Conservation (phyloP, 2,329 filamentous ascomycete genomes). For the Sclerotiophoma versabilis region DNA sequence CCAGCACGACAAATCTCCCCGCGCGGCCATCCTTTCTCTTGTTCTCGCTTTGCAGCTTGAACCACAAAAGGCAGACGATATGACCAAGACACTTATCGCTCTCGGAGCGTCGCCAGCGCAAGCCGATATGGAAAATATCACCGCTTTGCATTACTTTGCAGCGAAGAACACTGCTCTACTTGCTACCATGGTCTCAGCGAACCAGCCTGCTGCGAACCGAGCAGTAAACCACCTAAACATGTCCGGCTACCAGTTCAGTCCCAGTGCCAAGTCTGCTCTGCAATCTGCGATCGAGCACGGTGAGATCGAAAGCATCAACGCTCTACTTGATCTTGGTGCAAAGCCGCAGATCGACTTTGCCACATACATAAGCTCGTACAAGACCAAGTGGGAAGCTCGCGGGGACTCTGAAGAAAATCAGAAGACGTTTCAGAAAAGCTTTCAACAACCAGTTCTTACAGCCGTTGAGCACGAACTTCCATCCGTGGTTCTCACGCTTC, state of each 20-base stretch:
- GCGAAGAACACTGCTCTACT: conserved; percentile 22
- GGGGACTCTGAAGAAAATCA: conserved; percentile 58
- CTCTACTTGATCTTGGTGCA: conserved; percentile 69
- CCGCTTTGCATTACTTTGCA: conserved; percentile 64
- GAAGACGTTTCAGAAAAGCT: conserved; percentile 54
- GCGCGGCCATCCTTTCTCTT: conserved; percentile 71
- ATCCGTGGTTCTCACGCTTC: conserved; percentile 63
- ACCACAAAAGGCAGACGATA: conserved; percentile 67
- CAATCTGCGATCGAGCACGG: conserved; percentile 57
- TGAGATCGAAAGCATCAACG: conserved; percentile 14
- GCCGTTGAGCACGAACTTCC: conserved; percentile 63
- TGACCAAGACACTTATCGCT: conserved; percentile 69
- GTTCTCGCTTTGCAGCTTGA: conserved; percentile 72
- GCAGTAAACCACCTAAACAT: conserved; percentile 72
- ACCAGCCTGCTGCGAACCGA: conserved; percentile 66
- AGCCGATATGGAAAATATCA: conserved; percentile 69
- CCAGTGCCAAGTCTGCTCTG: conserved; percentile 59
- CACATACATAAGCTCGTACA: conserved; percentile 66
- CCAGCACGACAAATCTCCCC: conserved; percentile 56
- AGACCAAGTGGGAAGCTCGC: conserved; percentile 50
- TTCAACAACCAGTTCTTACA: conserved; percentile 71
- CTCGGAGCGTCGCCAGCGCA: conserved; percentile 77
- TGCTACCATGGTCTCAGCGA: conserved; percentile 62
- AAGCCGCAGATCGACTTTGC: conserved; percentile 67
- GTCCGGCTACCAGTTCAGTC: conserved; percentile 41